Conservation (phyloP, 1,284 basidiomycete species). For the Schizophyllum amplum region DNA sequence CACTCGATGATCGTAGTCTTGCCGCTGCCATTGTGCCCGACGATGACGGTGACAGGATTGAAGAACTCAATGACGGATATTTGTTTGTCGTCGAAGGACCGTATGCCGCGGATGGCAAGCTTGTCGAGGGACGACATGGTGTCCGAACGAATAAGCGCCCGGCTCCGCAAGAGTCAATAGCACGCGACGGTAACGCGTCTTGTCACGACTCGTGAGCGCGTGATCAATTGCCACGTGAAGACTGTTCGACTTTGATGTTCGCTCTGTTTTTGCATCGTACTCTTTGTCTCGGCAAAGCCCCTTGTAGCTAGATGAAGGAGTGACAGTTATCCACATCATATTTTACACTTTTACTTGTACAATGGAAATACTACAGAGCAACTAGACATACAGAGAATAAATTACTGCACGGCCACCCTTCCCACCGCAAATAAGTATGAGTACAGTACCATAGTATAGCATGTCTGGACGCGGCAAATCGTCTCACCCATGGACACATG, state of each 20-base stretch:
- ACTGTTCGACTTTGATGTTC: background rate
- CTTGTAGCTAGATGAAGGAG: background rate
- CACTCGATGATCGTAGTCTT: slow-evolving; percentile 99
- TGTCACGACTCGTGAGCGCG: background rate
- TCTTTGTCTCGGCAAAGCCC: too few relatives aligned
- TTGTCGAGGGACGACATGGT: slow-evolving; percentile 82
- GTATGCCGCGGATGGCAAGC: slow-evolving; percentile 80
- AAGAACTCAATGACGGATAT: slow-evolving; percentile 96
- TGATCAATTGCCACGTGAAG: background rate
- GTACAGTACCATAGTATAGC: background rate
- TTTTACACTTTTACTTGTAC: background rate
- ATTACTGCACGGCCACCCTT: background rate
- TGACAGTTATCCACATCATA: background rate
- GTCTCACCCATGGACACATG: too few relatives aligned
- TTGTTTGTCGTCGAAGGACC: slow-evolving; percentile 92
- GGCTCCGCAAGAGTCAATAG: background rate
- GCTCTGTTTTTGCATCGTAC: too few relatives aligned
- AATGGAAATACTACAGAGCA: background rate
- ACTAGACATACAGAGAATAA: background rate
- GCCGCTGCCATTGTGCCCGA: slow-evolving; percentile 97
- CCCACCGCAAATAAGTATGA: too few relatives aligned
- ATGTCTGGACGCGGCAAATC: background rate
- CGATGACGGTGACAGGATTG: slow-evolving; percentile 95
- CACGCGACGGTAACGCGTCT: background rate
- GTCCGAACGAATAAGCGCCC: background rate